Evolutionary conservation across 345 rosid genomes (phyloP), one percentile per base, ranked within the genome.

Genomic region (Rhodamnia rubescens): DNA sequence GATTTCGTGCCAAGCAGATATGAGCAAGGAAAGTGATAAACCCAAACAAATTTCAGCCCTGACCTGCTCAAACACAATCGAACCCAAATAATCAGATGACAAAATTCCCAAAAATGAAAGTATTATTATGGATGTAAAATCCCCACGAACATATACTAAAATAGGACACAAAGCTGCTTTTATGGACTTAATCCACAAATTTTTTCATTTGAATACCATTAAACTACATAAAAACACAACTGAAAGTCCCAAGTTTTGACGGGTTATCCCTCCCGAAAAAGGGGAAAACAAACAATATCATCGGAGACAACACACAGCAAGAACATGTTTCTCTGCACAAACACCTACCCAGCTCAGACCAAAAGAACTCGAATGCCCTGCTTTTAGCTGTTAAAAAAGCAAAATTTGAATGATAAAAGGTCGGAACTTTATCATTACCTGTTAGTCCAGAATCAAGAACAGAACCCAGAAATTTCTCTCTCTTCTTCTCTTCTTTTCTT

Each of bases 1-100:
- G 50, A 88, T 87, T 78, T 88, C 90, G 84, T 89, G 85, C 91
- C 92, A 88, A 69, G 91, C 90, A 59, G 94, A 86, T n/a, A 53
- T 83, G 49, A 90, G 87, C 82, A 87, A 84, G 12, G 94, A 92
- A 69, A 91, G 86, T 2, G 89, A 89, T 54, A 88, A 86, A 59
- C 94, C 91, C 92, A 90, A 88, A 58, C 50, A 58, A 80, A 57
- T 52, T 50, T 69, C 83, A 82, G 56, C 83, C 32, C 53, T 74
- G 44, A 51, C 88, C 87, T 86, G 87, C 81, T 82, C 83, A 83
- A 80, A 69, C 78, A 32, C 78, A 18, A 69, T 4, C 36, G 78
- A 36, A 36, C 22, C 44, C 78, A 69, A 64, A 69, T 8, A 69
- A 69, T 69, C 44, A 69, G 47, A 11, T 18, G 78, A 69, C 26